Evolutionary conservation across 805 yeast species (phyloP).

Genomic region (Naumovozyma baii): DNA sequence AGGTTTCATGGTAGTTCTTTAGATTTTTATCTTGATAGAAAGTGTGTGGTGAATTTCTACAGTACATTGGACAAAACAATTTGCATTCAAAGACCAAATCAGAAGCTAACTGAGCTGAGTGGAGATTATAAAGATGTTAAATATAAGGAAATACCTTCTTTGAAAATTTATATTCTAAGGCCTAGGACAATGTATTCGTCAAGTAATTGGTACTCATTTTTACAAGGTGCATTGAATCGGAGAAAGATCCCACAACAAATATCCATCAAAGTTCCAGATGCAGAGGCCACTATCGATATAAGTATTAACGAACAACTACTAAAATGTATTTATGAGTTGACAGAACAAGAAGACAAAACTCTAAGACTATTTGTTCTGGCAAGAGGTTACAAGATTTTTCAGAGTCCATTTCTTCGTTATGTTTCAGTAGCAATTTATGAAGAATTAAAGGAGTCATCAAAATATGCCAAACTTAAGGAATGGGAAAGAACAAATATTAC

Average conservation of each 20-base stretch:
- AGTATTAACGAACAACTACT: constrained; percentile 12
- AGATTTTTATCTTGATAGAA: constrained; percentile 26
- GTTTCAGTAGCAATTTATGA: constrained; percentile 24
- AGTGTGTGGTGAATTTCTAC: constrained; percentile 42
- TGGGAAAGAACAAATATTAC: constrained; percentile 23
- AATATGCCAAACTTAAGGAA: constrained; percentile 14
- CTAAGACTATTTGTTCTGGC: constrained; percentile 12
- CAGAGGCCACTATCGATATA: constrained; percentile 20
- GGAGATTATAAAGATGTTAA: not conserved
- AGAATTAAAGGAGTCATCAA: constrained; percentile 27
- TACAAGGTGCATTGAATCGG: constrained; percentile 39
- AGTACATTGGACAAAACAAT: constrained; percentile 65
- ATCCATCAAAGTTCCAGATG: constrained; percentile 38
- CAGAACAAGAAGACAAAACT: constrained; percentile 6
- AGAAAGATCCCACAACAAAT: constrained; percentile 37
- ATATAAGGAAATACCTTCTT: constrained; percentile 9
- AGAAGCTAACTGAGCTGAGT: constrained; percentile 6
- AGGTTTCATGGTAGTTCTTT: constrained; percentile 12
- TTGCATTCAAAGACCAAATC: constrained; percentile 17
- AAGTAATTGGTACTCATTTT: constrained; percentile 53
- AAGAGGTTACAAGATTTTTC: constrained; percentile 18
- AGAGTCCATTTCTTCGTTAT: constrained; percentile 19
- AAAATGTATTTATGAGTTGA: constrained; percentile 5
- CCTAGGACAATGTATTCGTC: constrained; percentile 46
- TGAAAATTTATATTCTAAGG: constrained; percentile 43